Base-by-base conservation (phyloP, 495 filamentous ascomycete genomes). In the Talaromyces thailandensis region DNA sequence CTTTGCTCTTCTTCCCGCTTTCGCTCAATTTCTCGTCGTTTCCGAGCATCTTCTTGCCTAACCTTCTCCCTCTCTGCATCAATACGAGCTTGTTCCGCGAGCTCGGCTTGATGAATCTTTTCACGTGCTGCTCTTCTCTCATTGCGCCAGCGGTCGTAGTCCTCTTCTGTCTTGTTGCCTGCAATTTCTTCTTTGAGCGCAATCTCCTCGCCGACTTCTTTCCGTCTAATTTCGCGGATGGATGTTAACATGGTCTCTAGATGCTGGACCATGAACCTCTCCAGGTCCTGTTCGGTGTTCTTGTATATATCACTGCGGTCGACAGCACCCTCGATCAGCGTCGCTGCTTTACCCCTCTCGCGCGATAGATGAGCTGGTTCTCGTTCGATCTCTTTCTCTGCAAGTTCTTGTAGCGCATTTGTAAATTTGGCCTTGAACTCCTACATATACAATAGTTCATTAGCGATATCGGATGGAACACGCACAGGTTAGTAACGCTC, bases 271-370 rank as follows among this genome's bases (percentile, higher is more conserved):
- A 93, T 86, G 56, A 93, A 79, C 23, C 72, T 70, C 66, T 91
- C 82, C 31, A 96, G 80, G 25, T 85, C 81, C 1, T 77, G 76
- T 63, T 91, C 83, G 4, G 88, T 89, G 56, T 79, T 83, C 63
- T 89, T 86, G 74, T 95, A 96, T 48, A 94, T 84, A 59, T 88
- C 87, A 58, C 84, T 87, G 51, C 92, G 85, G 65, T 95, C 91
- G 29, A 91, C 86, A 0, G 90, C 91, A 51, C 92, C 92, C 71
- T 96, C 91, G 55, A 96, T 88, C 21, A 96, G 79, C 4, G 89
- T 84, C 23, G 88, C 89, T 35, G 91, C 90, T 75, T 93, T 92
- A 23, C 85, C 79, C 6, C 89, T 85, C 62, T 93, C 90, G 9
- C 90, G 81, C 6, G 90, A 88, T 1, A 96, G 82, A 29, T 93